Evolutionary conservation across 768 basidiomycete genomes (phyloP).

Genomic region (Steccherinum ochraceum): DNA sequence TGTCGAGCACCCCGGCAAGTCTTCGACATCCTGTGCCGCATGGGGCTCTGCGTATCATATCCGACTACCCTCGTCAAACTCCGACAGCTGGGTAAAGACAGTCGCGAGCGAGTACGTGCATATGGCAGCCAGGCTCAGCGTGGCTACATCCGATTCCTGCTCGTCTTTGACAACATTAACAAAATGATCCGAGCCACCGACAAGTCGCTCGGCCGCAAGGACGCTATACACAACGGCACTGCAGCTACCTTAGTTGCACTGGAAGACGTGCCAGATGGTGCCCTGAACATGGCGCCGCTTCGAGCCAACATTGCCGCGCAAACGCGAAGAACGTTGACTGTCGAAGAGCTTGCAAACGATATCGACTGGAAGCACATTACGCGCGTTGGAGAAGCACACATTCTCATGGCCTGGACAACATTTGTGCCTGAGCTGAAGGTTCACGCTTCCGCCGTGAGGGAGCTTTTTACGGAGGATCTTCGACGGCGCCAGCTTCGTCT

Average conservation of each 20-base stretch:
- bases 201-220: not conserved
- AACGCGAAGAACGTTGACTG: not conserved
- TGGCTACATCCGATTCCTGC: constrained; percentile 11
- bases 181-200: not conserved
- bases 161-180: constrained; percentile 6
- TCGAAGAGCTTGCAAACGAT: not conserved
- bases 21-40: constrained; percentile 12
- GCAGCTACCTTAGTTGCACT: constrained; percentile 1
- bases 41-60: constrained; percentile 15
- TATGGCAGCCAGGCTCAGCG: no score
- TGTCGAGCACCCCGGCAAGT: constrained; percentile 12
- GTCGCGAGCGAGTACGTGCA: no score
- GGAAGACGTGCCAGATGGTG: constrained; percentile 1
- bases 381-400: not conserved
- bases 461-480: no score
- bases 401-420: no score
- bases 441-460: no score
- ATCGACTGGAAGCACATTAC: not conserved
- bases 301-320: not conserved
- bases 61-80: constrained; percentile 12
- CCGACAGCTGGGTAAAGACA: constrained; percentile 6
- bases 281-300: not conserved
- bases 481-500: no score
- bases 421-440: no score
- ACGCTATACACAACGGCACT: constrained; percentile 1